Base-by-base conservation (phyloP, 139 green algal species). In the Desmodesmus armatus region DNA sequence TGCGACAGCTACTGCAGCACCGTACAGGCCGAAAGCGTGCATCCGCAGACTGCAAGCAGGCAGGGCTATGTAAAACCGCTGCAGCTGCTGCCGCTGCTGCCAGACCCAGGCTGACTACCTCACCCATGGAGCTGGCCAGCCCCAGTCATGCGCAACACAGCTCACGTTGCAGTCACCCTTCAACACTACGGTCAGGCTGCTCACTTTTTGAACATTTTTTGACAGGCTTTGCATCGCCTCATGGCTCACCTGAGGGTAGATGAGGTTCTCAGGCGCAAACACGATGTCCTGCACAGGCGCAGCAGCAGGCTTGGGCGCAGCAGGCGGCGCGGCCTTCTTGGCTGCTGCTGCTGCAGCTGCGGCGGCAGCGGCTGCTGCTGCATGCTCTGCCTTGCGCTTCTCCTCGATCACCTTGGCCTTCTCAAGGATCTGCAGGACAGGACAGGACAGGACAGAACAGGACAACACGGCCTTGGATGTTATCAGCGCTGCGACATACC, bases 401-500 rank as follows among this genome's bases (percentile, higher is more conserved):
- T 87, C 79, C 35, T 90, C 83, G 11, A 79, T 60, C 76, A 79
- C 49, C 21, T 80, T 58, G 29, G 71, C 87, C 77, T 92, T 66
- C 66, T 87, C 73, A 44, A 93, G 78, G 69, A 93, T 77, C 70
- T 87, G 69, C 66, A 41, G 41, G 27, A 21, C 1, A 60, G 25
- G 62, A 6, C 41, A 65, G 9, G 1, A 43, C 9, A 3, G 37
- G 5, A 58, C 37, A 29, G 37, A 53, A 7, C 15, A 29, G 39
- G 6, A 72, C n/a, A 51, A 55, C 39, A 29, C 13, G 15, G 51
- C 51, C 51, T 17, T 62, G 17, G 51, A 13, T 17, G 17, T 17
- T 62, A 27, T 17, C 13, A 62, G 15, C 13, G 17, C 51, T 13
- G 17, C 17, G 51, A 17, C 51, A 62, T 17, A 62, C 13, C 51